Percentiles rank a stretch among this genome's conserved stretches.
Evolutionary conservation across 768 basidiomycete genomes (phyloP).

Genomic region (Lentinula detonsa): DNA sequence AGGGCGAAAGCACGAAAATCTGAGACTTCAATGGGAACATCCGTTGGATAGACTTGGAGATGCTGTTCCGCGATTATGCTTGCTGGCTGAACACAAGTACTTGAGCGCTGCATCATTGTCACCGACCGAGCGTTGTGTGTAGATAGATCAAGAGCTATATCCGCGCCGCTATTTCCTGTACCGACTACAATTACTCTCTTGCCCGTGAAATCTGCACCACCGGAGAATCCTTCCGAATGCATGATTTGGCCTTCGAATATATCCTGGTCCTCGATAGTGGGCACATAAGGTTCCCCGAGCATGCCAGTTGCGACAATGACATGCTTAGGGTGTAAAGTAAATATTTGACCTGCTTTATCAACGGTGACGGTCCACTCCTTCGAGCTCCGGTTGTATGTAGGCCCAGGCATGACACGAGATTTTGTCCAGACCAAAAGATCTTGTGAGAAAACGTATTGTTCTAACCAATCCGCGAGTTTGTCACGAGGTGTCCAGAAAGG

Average conservation of each 20-base stretch:
- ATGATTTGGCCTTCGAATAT: constrained; percentile 24
- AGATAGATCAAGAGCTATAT: not conserved
- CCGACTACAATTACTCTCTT: not conserved
- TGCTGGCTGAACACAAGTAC: not conserved
- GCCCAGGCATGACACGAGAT: constrained; percentile 21
- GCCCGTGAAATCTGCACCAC: not conserved
- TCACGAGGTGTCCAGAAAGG: constrained; percentile 33
- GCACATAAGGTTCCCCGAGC: constrained; percentile 27
- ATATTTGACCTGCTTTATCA: constrained; percentile 18
- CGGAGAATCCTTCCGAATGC: constrained; percentile 25
- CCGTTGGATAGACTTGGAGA: not conserved
- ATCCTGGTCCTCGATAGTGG: constrained; percentile 18
- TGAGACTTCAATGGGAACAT: not conserved
- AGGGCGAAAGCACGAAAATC: not conserved
- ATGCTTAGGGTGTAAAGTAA: constrained; percentile 25
- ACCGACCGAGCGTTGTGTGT: not conserved
- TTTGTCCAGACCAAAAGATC: constrained; percentile 40
- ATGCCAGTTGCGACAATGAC: constrained; percentile 26
- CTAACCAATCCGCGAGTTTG: constrained; percentile 39
- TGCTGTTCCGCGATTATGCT: not conserved
- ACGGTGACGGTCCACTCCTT: constrained; percentile 30
- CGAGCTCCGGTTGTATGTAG: constrained; percentile 24
- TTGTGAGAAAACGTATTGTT: constrained; percentile 32
- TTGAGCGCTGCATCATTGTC: constrained; percentile 1
- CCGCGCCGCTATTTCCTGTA: constrained; percentile 1